phyloP scores from a whole-genome alignment of 495 filamentous ascomycete genomes.

The Talaromyces borbonicus region DNA sequence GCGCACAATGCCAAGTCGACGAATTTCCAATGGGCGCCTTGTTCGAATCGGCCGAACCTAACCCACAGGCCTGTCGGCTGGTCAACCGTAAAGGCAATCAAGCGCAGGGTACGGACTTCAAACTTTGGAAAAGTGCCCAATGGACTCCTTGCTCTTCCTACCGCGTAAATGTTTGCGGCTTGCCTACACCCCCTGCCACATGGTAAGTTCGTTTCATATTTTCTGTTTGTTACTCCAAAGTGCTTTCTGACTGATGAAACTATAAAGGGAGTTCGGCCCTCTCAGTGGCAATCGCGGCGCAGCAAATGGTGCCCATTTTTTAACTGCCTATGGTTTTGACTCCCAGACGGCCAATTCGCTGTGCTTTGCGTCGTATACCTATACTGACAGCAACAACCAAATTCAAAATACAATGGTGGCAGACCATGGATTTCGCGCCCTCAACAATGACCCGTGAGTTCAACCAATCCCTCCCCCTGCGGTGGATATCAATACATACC shows the following conservation, averaged over 20 bases:
- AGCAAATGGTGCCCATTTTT: neutral
- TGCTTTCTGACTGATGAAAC: neutral
- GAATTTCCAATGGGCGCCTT: neutral
- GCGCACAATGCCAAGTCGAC: neutral
- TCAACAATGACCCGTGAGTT: neutral
- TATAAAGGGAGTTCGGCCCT: neutral
- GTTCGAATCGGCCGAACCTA: neutral
- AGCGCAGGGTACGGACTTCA: neutral
- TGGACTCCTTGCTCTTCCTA: neutral
- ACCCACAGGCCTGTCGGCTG: neutral
- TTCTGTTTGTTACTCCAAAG: neutral
- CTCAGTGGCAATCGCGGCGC: neutral
- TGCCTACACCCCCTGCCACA: neutral
- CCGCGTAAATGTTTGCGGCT: neutral
- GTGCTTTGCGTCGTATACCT: constrained; percentile 1
- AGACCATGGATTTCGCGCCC: neutral
- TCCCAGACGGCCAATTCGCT: constrained; percentile 1
- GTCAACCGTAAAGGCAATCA: neutral
- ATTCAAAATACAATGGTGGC: neutral
- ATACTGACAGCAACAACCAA: neutral
- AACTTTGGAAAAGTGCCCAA: neutral
- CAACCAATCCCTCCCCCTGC: neutral
- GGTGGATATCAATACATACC: too few species aligned
- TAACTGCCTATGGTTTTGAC: neutral
- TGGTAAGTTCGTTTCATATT: neutral